Base-by-base conservation (phyloP, 495 filamentous ascomycete species). In the Neurospora sp. region DNA sequence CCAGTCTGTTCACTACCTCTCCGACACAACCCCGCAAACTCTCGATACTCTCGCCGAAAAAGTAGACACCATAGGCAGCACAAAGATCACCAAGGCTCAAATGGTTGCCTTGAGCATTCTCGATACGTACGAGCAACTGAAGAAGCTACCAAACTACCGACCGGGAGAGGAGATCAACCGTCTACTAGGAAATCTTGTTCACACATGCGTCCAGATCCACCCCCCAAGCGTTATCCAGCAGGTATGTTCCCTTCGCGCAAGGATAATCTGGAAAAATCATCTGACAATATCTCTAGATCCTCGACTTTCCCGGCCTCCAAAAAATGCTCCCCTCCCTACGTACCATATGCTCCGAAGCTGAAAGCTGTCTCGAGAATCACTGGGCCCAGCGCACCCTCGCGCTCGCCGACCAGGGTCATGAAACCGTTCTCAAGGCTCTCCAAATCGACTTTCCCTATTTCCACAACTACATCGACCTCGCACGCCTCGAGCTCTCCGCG, bases 391-490 rank as follows among this genome's bases (percentile, higher is more conserved):
- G 73, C 36, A 75, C 78, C 28, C 13, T 81, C 10, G 5, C 71
- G 4, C 72, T 66, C 5, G 24, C 24, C 17, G 4, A 54, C 28
- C 40, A 38, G 5, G 28, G 15, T 5, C 59, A 74, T 0, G 74
- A 77, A 9, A 70, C 75, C 17, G 73, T 75, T 28, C 17, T 73
- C 15, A 54, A 73, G 3, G 62, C 71, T 39, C 77, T 81, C 38
- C 45, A 74, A 11, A 2, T 9, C 24, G 72, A 38, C 28, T 81
- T 81, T 15, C 78, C 77, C 1, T 81, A 81, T 71, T 80, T 78
- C 75, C 72, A 75, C 1, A 81, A 81, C 75, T 81, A 81, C 73
- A 70, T 76, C 21, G 77, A 80, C 1, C 69, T 81, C n/a, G 76
- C 79, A 1, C 74, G 77, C 28, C 73, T 80, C 8, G 79, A 81